phyloP scores from a whole-genome alignment of 2,329 filamentous ascomycete genomes.

The Venturia aucupariae region DNA sequence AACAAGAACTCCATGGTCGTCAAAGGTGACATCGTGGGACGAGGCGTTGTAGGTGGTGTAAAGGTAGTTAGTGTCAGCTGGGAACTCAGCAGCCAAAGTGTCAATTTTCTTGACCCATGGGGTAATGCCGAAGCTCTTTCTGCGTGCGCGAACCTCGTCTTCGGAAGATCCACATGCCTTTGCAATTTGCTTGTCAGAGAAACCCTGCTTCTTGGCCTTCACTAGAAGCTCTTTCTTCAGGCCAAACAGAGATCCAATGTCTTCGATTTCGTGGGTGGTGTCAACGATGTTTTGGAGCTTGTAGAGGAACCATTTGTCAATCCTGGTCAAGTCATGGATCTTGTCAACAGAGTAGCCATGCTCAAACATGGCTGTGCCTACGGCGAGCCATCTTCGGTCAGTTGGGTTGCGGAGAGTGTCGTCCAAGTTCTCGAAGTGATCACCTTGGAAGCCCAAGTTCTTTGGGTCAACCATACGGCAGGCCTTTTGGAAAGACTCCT shows the following conservation, averaged over 20 bases:
- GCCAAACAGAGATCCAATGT: conserved; percentile 70
- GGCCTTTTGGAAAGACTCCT: conserved; percentile 98
- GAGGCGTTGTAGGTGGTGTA: conserved; percentile 98
- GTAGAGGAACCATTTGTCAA: conserved; percentile 98
- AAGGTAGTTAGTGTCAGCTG: conserved; percentile 87
- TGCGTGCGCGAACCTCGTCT: conserved; percentile 76
- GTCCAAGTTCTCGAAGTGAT: conserved; percentile 88
- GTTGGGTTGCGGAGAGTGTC: conserved; percentile 85
- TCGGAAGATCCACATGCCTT: conserved; percentile 76
- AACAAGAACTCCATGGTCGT: conserved; percentile 83
- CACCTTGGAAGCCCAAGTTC: conserved; percentile 89
- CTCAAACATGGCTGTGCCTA: conserved; percentile 96
- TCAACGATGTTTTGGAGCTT: conserved; percentile 97
- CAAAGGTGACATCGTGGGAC: conserved; percentile 85
- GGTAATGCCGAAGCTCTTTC: conserved; percentile 77
- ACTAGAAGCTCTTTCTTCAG: conserved; percentile 82
- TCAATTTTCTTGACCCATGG: conserved; percentile 99
- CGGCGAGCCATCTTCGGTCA: conserved; percentile 92
- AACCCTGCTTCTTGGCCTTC: conserved; percentile 94
- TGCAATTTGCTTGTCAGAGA: conserved; percentile 94
- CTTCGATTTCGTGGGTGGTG: conserved; percentile 76
- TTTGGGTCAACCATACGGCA: conserved; percentile 92
- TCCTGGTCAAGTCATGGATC: conserved; percentile 91
- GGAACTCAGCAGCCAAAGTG: conserved; percentile 93
- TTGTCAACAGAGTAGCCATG: conserved; percentile 89